These are phyloP conservation scores for Chaetomiaceae sp. DNA, from an alignment of 2,329 filamentous ascomycete genomes.

Conservation along the genomic window DNA sequence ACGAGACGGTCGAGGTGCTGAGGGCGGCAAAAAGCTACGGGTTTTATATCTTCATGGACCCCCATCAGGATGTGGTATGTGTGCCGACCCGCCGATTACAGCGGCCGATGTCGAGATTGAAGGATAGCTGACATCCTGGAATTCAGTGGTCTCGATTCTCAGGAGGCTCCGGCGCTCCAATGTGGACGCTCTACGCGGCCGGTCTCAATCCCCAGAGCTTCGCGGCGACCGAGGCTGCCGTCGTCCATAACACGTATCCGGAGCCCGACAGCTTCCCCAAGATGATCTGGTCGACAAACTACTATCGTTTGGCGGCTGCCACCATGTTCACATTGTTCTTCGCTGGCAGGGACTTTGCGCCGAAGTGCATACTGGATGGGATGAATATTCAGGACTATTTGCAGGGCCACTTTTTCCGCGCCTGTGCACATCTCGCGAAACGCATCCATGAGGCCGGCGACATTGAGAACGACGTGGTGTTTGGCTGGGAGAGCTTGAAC, in stretches of 20 bases:
- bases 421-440: slow-evolving; percentile 74
- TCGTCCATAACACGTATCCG: slow-evolving; percentile 92
- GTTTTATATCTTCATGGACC: slow-evolving; percentile 98
- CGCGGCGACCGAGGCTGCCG: slow-evolving; percentile 78
- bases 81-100: neutral
- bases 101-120: neutral
- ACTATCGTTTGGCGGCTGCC: slow-evolving; percentile 77
- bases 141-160: slow-evolving; percentile 84
- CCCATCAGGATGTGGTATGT: slow-evolving; percentile 91
- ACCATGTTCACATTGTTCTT: slow-evolving; percentile 96
- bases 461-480: slow-evolving; percentile 77
- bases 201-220: slow-evolving; percentile 86
- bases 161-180: slow-evolving; percentile 89
- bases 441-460: slow-evolving; percentile 87
- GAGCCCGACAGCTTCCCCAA: slow-evolving; percentile 85
- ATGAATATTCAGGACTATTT: slow-evolving; percentile 96
- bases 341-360: slow-evolving; percentile 83
- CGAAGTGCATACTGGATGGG: slow-evolving; percentile 91
- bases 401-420: slow-evolving; percentile 77
- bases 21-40: slow-evolving; percentile 82
- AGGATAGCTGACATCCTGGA: neutral
- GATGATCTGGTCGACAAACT: slow-evolving; percentile 99
- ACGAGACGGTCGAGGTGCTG: slow-evolving; percentile 82
- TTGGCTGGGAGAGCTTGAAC: slow-evolving; percentile 96
- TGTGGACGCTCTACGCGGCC: slow-evolving; percentile 96